A percentile compares a stretch with the other conserved stretches of the same genome.
These are phyloP conservation scores for Oryza punctata DNA, from an alignment of 176 grass and related monocot species.

Conservation along the genomic window DNA sequence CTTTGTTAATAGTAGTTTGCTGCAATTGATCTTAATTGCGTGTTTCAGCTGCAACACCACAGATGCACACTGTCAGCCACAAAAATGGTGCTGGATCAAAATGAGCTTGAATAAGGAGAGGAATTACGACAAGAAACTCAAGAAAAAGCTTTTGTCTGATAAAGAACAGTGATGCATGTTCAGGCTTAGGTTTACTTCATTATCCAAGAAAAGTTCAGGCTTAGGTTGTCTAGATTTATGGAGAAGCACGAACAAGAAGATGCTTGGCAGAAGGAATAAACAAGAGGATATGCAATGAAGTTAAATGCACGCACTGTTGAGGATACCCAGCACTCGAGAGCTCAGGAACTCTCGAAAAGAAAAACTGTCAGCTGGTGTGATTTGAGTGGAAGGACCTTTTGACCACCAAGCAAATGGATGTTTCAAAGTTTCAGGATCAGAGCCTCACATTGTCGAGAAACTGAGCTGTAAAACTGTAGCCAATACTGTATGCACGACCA, in stretches of 20 bases:
- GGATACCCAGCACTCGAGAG: constrained; percentile 12
- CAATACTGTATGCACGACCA: neutral
- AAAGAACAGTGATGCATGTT: neutral
- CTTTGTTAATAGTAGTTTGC: constrained; percentile 16
- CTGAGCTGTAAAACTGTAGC: constrained; percentile 9
- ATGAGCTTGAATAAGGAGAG: constrained; percentile 1
- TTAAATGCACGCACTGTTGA: constrained; percentile 19
- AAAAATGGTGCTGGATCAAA: neutral
- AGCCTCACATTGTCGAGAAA: constrained; percentile 3
- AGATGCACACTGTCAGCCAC: neutral
- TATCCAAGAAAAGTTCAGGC: neutral
- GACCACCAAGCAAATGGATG: constrained; percentile 21
- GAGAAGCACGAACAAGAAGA: constrained; percentile 16
- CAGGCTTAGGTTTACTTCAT: neutral
- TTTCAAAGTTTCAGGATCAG: constrained; percentile 33
- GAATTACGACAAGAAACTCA: neutral
- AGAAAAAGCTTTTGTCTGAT: neutral
- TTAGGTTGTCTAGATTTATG: neutral
- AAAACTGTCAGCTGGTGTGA: constrained; percentile 21
- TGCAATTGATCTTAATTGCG: constrained; percentile 27
- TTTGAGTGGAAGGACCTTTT: constrained; percentile 30
- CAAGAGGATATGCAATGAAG: neutral
- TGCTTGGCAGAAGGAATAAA: neutral
- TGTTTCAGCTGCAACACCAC: constrained; percentile 5
- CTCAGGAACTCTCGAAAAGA: constrained; percentile 19